Percentiles rank a stretch among this genome's conserved stretches.
phyloP scores from a whole-genome alignment of 441 rosid genomes.

The Erysimum cheiri region DNA sequence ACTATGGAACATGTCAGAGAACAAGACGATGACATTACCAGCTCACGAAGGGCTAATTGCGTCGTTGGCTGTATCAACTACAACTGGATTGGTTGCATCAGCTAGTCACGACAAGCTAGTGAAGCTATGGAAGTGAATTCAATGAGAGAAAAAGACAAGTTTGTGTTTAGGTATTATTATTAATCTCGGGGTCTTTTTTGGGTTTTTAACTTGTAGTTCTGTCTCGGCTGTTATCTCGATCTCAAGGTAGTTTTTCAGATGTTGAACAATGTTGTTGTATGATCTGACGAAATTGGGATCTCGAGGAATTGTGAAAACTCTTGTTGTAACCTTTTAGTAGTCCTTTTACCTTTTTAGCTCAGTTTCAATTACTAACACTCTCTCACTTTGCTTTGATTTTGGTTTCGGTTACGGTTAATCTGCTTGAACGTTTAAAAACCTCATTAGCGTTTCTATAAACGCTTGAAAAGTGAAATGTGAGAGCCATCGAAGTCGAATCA shows the following conservation, averaged over 20 bases:
- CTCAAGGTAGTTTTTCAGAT: constrained; percentile 37
- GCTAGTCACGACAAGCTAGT: constrained; percentile 83
- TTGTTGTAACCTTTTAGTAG: constrained; percentile 38
- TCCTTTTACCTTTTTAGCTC: background rate
- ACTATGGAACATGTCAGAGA: constrained; percentile 89
- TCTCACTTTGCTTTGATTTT: constrained; percentile 7
- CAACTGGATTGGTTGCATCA: constrained; percentile 79
- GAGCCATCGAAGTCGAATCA: background rate
- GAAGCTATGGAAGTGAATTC: constrained; percentile 82
- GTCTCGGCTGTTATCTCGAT: constrained; percentile 34
- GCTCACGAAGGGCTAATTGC: constrained; percentile 82
- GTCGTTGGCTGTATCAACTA: constrained; percentile 74
- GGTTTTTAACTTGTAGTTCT: constrained; percentile 35
- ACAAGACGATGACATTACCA: constrained; percentile 68
- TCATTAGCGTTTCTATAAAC: too few relatives aligned
- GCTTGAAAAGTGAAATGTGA: background rate
- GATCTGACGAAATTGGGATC: constrained; percentile 40
- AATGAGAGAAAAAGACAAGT: constrained; percentile 9
- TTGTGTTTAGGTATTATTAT: constrained; percentile 37
- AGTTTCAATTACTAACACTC: constrained; percentile 5
- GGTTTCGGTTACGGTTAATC: constrained; percentile 3
- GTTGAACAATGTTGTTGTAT: constrained; percentile 43
- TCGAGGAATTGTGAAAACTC: constrained; percentile 34
- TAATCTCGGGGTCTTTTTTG: constrained; percentile 2
- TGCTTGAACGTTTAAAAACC: background rate